Base-by-base conservation (phyloP, 176 grass and related monocot species). In the Miscanthus lutarioriparius region DNA sequence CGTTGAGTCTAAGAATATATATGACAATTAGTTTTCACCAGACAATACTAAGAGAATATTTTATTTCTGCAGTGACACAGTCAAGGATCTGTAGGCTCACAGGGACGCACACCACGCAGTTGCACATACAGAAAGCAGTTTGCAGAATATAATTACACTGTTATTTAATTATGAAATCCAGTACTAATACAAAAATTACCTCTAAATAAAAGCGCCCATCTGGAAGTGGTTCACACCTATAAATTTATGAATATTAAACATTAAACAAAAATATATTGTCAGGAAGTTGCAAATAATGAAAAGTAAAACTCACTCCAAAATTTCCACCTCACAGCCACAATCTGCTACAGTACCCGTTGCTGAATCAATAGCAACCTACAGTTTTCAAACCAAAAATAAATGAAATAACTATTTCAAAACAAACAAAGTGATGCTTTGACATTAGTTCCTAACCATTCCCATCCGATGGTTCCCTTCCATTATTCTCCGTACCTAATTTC, bases 401-500 rank as follows among this genome's bases (percentile, higher is more conserved):
- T 65, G 9, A 82, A 87, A 58, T 4, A 82, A 79, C 15, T 82
- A 16, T 59, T 80, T 80, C 26, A 89, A 65, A 86, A 71, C 20
- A 78, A 83, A 67, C 16, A 80, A 75, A 43, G 4, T 19, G 13
- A 35, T 68, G 25, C 70, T 68, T 76, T 71, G 8, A 53, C 19
- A 83, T 45, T 59, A 62, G 56, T 80, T 62, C 41, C 70, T 83
- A 67, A 95, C 96, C 96, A 99, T 99, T 94, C 96, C 93, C 96
- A 96, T 99, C 56, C 91, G 89, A 88, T 84, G 96, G 87, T 96
- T 96, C 83, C 96, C 96, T 92, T 99, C 96, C 96, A 99, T 99
- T 82, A 96, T 83, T 70, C 96, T 99, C 88, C 96, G 87, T 80
- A 99, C 89, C 93, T 99, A 67, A 77, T 77, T 44, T 44, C 27